phyloP scores from a whole-genome alignment of 2,329 filamentous ascomycete species.

The Beauveria sp. region DNA sequence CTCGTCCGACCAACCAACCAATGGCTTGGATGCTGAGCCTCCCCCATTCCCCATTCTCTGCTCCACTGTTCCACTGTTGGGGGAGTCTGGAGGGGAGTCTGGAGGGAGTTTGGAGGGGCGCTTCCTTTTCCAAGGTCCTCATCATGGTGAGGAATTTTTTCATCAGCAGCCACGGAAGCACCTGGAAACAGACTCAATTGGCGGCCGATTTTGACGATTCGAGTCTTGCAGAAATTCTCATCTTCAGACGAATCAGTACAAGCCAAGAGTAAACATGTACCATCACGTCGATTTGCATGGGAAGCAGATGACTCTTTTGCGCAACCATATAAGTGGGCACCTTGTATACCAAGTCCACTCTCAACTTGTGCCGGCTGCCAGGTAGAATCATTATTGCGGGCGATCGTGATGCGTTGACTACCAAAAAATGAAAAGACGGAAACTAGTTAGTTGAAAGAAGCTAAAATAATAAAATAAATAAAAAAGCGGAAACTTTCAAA shows the following conservation, averaged over 20 bases:
- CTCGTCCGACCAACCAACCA: too few species aligned
- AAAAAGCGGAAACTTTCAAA: neutral
- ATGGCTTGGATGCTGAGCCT: too few species aligned
- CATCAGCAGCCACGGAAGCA: neutral
- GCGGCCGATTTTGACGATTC: neutral
- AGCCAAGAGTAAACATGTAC: neutral
- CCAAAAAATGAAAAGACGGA: neutral
- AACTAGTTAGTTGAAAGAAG: neutral
- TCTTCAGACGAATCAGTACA: neutral
- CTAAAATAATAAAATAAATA: neutral
- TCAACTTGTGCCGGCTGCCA: neutral
- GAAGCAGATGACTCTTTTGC: neutral
- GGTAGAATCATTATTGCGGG: neutral
- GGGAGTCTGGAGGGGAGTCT: too few species aligned
- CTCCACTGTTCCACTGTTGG: too few species aligned
- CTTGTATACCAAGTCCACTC: neutral
- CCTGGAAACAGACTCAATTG: neutral
- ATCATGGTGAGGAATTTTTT: neutral
- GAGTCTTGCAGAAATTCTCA: neutral
- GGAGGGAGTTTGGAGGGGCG: too few species aligned
- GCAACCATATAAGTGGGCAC: neutral
- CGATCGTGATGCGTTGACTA: conserved; percentile 5
- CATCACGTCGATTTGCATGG: neutral
- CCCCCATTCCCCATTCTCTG: too few species aligned
- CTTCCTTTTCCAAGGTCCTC: neutral